phyloP scores from a whole-genome alignment of 352 stramenopile genomes.

The Globisporangium solare region DNA sequence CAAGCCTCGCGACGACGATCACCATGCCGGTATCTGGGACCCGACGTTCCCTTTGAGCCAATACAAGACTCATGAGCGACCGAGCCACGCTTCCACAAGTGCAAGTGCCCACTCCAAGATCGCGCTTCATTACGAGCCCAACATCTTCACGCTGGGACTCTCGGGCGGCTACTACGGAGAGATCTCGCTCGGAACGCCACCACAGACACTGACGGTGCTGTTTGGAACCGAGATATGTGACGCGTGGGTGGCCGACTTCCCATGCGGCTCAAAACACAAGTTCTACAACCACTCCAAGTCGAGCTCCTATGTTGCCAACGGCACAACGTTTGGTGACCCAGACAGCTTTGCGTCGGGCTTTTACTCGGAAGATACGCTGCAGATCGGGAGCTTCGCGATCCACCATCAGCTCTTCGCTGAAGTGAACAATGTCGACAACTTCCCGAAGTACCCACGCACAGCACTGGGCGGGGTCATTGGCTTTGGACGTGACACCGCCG shows the following conservation, averaged over 20 bases:
- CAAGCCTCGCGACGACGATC: no score
- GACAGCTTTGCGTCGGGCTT: conserved; percentile 2
- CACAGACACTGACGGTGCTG: conserved; percentile 5
- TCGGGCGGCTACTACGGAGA: conserved; percentile 2
- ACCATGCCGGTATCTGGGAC: no score
- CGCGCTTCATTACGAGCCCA: neutral
- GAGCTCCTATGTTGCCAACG: conserved; percentile 3
- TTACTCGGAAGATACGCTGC: conserved; percentile 2
- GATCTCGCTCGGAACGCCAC: conserved; percentile 6
- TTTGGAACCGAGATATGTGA: no score
- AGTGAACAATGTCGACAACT: neutral
- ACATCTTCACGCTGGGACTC: neutral
- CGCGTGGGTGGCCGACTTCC: conserved; percentile 5
- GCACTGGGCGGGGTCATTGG: conserved; percentile 5
- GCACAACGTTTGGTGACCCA: neutral
- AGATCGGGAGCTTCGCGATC: neutral
- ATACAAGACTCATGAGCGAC: no score
- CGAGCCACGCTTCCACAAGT: no score
- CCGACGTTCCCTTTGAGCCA: no score
- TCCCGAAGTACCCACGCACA: neutral
- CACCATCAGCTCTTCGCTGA: conserved; percentile 6
- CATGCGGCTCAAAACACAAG: neutral
- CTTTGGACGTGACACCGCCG: neutral
- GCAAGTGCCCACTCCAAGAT: neutral
- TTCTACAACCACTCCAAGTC: conserved; percentile 9